Evolutionary conservation across 2,329 filamentous ascomycete genomes (phyloP), one percentile per base, ranked within the genome.

Genomic region (Davidsoniella neocaledoniae): DNA sequence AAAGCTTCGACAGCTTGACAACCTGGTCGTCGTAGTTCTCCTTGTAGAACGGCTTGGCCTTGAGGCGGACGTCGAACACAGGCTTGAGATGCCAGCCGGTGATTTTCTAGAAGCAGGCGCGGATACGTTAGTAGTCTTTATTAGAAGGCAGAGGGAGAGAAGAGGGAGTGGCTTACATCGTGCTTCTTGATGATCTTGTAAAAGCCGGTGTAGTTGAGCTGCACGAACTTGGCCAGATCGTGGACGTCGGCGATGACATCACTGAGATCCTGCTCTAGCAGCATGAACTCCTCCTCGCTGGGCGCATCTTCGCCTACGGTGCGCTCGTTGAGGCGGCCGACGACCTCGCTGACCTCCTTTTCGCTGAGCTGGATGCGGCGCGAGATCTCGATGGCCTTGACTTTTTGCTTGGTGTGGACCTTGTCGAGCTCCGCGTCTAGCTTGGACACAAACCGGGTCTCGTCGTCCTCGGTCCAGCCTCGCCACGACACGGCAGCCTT

Each of bases 151-250:
- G 33, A 9, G 14, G 14, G 9, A 21, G n/a, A 26, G 29, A 4
- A 23, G n/a, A 38, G 29, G 41, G 21, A 10, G 46, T 49, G 42
- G 55, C 83, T 58, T 66, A 90, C 85, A 68, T 95, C 91, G 65
- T 98, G 91, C 73, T 98, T 98, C 74, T 98, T 98, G 66, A 98
- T 94, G 56, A 98, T 98, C 73, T 98, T 98, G 71, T 95, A 93
- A 64, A 98, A 98, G 4, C 91, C 91, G 0, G 90, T 96, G 63
- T 98, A 98, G 68, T 98, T 98, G 62, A 98, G 70, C 68, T 95
- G 90, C 5, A 94, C 93, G 63, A 94, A 98, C 68, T 96, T 96
- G 64, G 91, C 88, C 53, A 98, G 74, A 60, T 98, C 91, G 66
- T 98, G 90, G 19, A 98, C 91, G 61, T 98, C 90, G 58, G 91